phyloP scores from a whole-genome alignment of 768 basidiomycete genomes.

The Chalciporus chontae region DNA sequence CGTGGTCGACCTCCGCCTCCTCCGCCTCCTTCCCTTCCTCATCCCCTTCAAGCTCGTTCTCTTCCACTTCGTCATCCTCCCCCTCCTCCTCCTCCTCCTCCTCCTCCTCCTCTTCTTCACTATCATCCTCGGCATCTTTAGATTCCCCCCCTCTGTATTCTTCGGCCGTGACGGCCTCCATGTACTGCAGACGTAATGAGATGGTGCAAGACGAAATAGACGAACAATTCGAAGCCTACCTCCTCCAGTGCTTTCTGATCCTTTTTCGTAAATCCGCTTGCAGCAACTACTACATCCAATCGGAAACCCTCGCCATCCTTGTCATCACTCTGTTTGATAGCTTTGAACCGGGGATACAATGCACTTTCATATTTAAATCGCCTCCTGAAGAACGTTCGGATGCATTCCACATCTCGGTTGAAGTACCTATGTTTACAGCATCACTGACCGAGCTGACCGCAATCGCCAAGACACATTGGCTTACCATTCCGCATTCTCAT shows the following conservation, averaged over 20 bases:
- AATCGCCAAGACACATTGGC: conserved; percentile 23
- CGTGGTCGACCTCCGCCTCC: conserved; percentile 35
- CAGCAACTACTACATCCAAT: conserved; percentile 88
- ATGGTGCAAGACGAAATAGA: conserved; percentile 16
- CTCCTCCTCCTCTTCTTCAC: conserved; percentile 35
- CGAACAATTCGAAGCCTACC: conserved; percentile 44
- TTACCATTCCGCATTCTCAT: conserved; percentile 95
- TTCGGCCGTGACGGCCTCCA: conserved; percentile 49
- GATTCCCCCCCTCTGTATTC: conserved; percentile 28
- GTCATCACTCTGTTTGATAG: conserved; percentile 29
- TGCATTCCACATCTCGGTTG: conserved; percentile 97
- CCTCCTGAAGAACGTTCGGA: conserved; percentile 86
- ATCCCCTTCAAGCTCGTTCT: conserved; percentile 37
- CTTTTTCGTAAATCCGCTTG: conserved; percentile 87
- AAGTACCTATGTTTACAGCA: conserved; percentile 72
- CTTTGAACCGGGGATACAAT: conserved; percentile 81
- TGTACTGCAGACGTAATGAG: conserved; percentile 49
- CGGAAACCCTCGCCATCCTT: conserved; percentile 54
- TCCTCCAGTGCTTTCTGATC: conserved; percentile 82
- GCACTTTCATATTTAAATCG: conserved; percentile 91
- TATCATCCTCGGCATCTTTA: conserved; percentile 30
- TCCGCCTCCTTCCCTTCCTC: conserved; percentile 34
- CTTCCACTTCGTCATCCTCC: conserved; percentile 32
- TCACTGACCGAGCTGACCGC: conserved; percentile 7
- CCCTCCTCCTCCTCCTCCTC: conserved; percentile 32